Evolutionary conservation across 176 grass and related monocot genomes (phyloP), one percentile per base, ranked within the genome.

Genomic region (Canna indica): DNA sequence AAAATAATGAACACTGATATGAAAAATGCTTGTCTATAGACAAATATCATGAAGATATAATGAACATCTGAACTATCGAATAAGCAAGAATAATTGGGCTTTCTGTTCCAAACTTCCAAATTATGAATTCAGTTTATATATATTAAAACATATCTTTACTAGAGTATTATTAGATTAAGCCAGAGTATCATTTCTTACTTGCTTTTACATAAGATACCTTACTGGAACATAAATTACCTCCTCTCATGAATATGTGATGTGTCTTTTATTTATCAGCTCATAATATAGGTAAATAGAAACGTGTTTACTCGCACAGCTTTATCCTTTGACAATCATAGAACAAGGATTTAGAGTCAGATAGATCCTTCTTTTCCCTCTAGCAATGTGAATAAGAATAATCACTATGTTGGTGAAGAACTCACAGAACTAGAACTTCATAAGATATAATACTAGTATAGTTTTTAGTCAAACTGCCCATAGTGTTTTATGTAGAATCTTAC

Each of bases 401-500:
- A 65, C 27, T 65, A 36, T 65, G 33, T 38, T 65, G 33, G 22
- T 38, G 17, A 29, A 59, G 26, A 29, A 12, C 26, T 13, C 24
- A 59, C 7, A 58, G 27, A 18, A 18, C 22, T 54, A n/a, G 4
- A 5, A 6, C 3, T 50, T 50, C 15, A 20, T 3, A 54, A 54
- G 50, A n/a, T 6, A 69, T 45, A 68, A 68, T 62, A 62, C 13
- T 62, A 10, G 17, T 5, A 27, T 15, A 64, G 7, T 12, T 64
- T 17, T 34, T 64, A 18, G 15, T 17, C 28, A 33, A 3, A 16
- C 26, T 25, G 65, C 1, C 4, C 15, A 62, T 18, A 62, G 15
- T 66, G 73, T n/a, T 59, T 63, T 26, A 71, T 70, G 18, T 76
- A 69, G 75, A 71, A 76, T 45, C 39, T 80, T 82, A 97, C 94